Conservation (phyloP, 768 basidiomycete genomes). For the Auricularia auricula-judae region DNA sequence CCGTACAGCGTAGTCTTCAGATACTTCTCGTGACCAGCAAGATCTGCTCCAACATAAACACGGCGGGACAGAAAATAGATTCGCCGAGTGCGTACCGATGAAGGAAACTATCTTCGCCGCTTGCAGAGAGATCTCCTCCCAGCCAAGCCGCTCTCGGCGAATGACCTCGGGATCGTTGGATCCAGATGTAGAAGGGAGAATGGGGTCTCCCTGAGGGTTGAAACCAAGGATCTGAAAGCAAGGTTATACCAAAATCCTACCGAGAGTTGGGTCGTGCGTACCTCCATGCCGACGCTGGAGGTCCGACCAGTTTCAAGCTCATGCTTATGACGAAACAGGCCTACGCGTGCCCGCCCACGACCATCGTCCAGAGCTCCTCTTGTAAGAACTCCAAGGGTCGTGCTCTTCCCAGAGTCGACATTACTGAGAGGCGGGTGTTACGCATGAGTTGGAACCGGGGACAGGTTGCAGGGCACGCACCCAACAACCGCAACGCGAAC, state of each 20-base stretch:
- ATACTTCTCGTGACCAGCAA: slow-evolving; percentile 93
- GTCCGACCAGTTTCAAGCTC: slow-evolving; percentile 95
- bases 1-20: slow-evolving; percentile 91
- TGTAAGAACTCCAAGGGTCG: slow-evolving; percentile 91
- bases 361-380: slow-evolving; percentile 80
- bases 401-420: slow-evolving; percentile 76
- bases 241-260: background rate
- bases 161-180: slow-evolving; percentile 51
- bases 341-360: slow-evolving; percentile 70
- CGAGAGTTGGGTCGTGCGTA: slow-evolving; percentile 21
- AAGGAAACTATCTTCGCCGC: slow-evolving; percentile 92
- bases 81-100: slow-evolving; percentile 41
- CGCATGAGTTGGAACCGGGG: background rate
- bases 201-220: slow-evolving; percentile 59
- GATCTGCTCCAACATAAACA: slow-evolving; percentile 35
- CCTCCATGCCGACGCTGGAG: slow-evolving; percentile 95
- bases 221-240: slow-evolving; percentile 74
- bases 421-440: slow-evolving; percentile 1
- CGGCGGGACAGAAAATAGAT: background rate
- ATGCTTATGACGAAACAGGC: slow-evolving; percentile 92
- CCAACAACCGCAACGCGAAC: slow-evolving; percentile 94
- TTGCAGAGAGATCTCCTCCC: slow-evolving; percentile 88
- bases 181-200: slow-evolving; percentile 55
- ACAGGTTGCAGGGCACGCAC: slow-evolving; percentile 52
- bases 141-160: slow-evolving; percentile 79